Percentiles rank a stretch among this genome's conserved stretches.
These are phyloP conservation scores for Ochetophila trinervis DNA, from an alignment of 306 rosid genomes.

Conservation along the genomic window DNA sequence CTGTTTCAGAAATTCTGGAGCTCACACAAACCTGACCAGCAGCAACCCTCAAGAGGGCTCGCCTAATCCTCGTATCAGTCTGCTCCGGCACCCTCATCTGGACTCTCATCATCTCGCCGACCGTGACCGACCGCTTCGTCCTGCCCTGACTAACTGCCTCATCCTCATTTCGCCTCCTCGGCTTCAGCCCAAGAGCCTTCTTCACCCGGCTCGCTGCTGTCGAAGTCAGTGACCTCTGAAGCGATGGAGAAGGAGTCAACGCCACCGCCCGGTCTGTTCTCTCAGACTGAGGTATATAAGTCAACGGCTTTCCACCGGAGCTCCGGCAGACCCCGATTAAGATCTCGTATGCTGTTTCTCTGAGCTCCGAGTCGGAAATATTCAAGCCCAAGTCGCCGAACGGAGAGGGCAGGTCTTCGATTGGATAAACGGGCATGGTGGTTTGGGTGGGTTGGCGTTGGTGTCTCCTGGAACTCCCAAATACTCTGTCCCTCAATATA, in stretches of 20 bases:
- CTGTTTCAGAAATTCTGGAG: background rate
- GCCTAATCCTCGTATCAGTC: conserved; percentile 69
- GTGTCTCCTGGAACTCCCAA: conserved; percentile 39
- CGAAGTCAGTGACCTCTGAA: conserved; percentile 77
- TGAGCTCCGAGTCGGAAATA: conserved; percentile 69
- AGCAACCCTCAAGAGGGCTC: conserved; percentile 77
- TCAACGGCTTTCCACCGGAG: conserved; percentile 71
- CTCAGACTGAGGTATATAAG: conserved; percentile 79
- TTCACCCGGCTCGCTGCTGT: conserved; percentile 83
- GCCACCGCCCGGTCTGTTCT: conserved; percentile 45
- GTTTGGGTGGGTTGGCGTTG: conserved; percentile 14
- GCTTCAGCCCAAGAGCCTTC: conserved; percentile 77
- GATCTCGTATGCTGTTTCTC: conserved; percentile 90
- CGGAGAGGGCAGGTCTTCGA: conserved; percentile 57
- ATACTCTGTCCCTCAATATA: conserved; percentile 44
- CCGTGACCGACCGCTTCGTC: conserved; percentile 51
- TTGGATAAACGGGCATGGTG: conserved; percentile 58
- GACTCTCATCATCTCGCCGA: conserved; percentile 75
- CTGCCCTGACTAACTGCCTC: conserved; percentile 36
- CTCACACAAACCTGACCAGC: conserved; percentile 75
- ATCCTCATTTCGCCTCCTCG: conserved; percentile 31
- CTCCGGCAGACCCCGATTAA: conserved; percentile 76
- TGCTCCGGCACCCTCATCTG: conserved; percentile 91
- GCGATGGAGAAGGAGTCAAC: conserved; percentile 39
- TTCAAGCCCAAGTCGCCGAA: conserved; percentile 45